Percentiles rank a stretch among this genome's conserved stretches.
phyloP scores from a whole-genome alignment of 495 filamentous ascomycete species.

The Ascobolus immersus region DNA sequence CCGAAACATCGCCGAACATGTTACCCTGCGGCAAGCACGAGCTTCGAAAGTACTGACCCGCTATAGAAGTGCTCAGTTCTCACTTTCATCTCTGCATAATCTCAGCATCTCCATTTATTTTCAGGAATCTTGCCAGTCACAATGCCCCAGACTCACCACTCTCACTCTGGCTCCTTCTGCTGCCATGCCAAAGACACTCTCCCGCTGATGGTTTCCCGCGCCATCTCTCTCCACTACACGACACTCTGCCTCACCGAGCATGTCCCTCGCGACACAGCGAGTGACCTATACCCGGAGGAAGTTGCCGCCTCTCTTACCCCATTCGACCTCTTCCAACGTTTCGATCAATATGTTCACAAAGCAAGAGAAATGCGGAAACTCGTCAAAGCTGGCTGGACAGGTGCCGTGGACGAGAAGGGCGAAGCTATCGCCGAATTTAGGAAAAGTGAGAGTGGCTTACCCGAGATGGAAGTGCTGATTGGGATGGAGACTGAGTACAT shows the following conservation, averaged over 20 bases:
- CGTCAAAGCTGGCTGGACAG: conserved; percentile 15
- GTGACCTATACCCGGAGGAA: conserved; percentile 85
- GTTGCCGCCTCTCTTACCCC: conserved; percentile 20
- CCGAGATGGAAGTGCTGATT: conserved; percentile 54
- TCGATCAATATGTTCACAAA: conserved; percentile 8
- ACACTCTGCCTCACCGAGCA: conserved; percentile 87
- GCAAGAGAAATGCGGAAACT: neutral
- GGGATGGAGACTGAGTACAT: conserved; percentile 90
- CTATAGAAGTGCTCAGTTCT: too few relatives aligned
- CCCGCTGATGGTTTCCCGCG: conserved; percentile 56
- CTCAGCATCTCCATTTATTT: too few relatives aligned
- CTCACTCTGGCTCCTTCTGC: conserved; percentile 95
- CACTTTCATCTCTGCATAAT: too few relatives aligned
- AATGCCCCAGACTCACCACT: conserved; percentile 98
- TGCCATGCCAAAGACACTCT: conserved; percentile 63
- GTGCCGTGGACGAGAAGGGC: conserved; percentile 12
- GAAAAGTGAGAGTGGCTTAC: conserved; percentile 42
- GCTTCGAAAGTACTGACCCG: too few relatives aligned
- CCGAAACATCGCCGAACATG: too few relatives aligned
- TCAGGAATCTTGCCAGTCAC: too few relatives aligned
- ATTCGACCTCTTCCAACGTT: conserved; percentile 9
- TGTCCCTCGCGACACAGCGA: conserved; percentile 48
- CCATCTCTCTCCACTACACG: conserved; percentile 52
- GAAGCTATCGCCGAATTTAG: conserved; percentile 28
- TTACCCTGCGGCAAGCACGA: too few relatives aligned